Percentiles rank a stretch among this genome's conserved stretches.
These are phyloP conservation scores for Colletotrichum sp. DNA, from an alignment of 2,329 filamentous ascomycete species.

Conservation along the genomic window DNA sequence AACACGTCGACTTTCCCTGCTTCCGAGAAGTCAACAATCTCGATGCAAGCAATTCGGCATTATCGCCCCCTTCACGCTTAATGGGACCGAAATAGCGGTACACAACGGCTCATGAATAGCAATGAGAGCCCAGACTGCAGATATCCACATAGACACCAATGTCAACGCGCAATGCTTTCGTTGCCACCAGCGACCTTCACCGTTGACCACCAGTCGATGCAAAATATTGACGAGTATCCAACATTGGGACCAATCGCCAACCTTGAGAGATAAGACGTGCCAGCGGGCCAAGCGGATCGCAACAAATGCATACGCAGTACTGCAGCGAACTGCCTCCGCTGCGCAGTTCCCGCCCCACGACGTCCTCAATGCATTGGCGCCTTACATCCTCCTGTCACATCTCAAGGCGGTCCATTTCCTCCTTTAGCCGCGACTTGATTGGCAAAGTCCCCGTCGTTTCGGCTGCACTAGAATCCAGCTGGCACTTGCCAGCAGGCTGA, in stretches of 20 bases:
- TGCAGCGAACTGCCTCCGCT: background rate
- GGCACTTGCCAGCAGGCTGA: background rate
- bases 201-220: background rate
- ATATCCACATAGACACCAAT: background rate
- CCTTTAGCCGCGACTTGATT: background rate
- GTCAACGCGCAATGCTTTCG: background rate
- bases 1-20: background rate
- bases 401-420: background rate
- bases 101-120: background rate
- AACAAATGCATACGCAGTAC: background rate
- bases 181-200: background rate
- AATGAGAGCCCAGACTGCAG: background rate
- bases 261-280: background rate
- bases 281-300: background rate
- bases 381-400: background rate
- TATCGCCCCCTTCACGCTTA: background rate
- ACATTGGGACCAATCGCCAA: background rate
- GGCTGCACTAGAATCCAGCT: background rate
- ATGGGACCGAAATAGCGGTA: background rate
- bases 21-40: background rate
- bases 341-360: background rate
- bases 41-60: background rate
- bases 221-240: background rate
- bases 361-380: slow-evolving; percentile 14
- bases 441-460: background rate